These are phyloP conservation scores for Rhodotorula graminis DNA, from an alignment of 768 basidiomycete species.

Conservation along the genomic window DNA sequence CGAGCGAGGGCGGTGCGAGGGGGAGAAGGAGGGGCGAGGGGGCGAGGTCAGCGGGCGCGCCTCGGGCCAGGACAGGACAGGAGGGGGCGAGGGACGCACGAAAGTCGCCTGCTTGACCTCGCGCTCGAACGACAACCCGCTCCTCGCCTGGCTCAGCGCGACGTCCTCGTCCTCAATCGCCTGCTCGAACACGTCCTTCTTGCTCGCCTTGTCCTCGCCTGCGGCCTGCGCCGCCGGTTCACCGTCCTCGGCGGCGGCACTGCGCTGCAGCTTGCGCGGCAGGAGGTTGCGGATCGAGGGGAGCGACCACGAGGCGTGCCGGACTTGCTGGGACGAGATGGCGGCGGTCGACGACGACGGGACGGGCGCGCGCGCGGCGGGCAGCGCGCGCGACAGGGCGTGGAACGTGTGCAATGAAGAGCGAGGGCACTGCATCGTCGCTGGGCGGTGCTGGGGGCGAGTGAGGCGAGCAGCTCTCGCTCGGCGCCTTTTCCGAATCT, in stretches of 20 bases:
- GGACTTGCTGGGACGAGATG: constrained; percentile 1
- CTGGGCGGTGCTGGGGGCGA: too few species aligned
- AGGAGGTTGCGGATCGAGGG: constrained; percentile 18
- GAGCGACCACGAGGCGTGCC: constrained; percentile 21
- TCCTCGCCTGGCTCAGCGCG: neutral
- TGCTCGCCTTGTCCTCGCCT: neutral
- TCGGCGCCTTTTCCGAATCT: neutral
- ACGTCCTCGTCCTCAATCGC: constrained; percentile 29
- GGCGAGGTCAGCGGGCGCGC: too few species aligned
- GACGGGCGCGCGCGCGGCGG: neutral
- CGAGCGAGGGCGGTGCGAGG: neutral
- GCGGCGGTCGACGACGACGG: neutral
- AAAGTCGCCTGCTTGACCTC: constrained; percentile 19
- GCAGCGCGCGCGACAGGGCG: constrained; percentile 12
- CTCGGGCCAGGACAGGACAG: too few species aligned
- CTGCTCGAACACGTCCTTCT: constrained; percentile 25
- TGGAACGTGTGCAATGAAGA: constrained; percentile 5
- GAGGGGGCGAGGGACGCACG: constrained; percentile 4
- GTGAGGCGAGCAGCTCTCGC: neutral
- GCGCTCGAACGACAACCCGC: neutral
- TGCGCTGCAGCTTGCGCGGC: neutral
- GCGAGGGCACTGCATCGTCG: neutral
- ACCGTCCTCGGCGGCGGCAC: too few species aligned
- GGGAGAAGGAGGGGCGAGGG: neutral
- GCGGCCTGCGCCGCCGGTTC: neutral